Evolutionary conservation across 1,284 basidiomycete species (phyloP), one percentile per base, ranked within the genome.

Genomic region (Cryptococcus jaspeensis): DNA sequence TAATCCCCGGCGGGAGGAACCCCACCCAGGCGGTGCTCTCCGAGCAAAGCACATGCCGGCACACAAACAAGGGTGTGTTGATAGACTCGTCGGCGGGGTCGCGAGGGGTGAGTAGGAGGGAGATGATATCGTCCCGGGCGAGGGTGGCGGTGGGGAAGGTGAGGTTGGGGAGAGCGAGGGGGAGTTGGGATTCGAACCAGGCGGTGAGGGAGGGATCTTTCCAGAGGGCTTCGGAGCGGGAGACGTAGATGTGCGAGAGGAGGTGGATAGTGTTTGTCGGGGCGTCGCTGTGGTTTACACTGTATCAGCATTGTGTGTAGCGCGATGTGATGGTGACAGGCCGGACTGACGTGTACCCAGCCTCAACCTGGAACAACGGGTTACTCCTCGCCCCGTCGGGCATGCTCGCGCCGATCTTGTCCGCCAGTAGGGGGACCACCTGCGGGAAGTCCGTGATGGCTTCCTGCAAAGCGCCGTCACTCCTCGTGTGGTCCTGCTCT

Each of bases 231-330:
- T 79, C 80, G 0, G 89, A 87, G 7, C 90, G 87, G 46, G 87
- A 84, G 1, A 83, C 89, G 72, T 96, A 96, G 36, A 95, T 83
- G 69, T 92, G 89, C 0, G 89, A 87, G 11, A 95, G 82, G 12
- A 94, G 83, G 60, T 82, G 80, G 3, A 81, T 60, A 20, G 72
- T 63, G 20, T 72, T 78, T 1, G 63, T 74, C 1, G 83, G 79
- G 36, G 81, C 77, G 9, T 82, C 70, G 20, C 71, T 67, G 18
- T 49, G 5, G 28, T 32, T n/a, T n/a, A n/a, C n/a, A n/a, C n/a
- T n/a, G n/a, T n/a, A n/a, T n/a, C n/a, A n/a, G n/a, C n/a, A 58
- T n/a, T 59, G 58, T 54, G 62, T 41, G 57, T 71, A 53, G 15
- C 40, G 40, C 13, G 71, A 64, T 23, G 20, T 23, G 11, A 25